phyloP scores from a whole-genome alignment of 2,329 filamentous ascomycete genomes.

The Didymella glomerata region DNA sequence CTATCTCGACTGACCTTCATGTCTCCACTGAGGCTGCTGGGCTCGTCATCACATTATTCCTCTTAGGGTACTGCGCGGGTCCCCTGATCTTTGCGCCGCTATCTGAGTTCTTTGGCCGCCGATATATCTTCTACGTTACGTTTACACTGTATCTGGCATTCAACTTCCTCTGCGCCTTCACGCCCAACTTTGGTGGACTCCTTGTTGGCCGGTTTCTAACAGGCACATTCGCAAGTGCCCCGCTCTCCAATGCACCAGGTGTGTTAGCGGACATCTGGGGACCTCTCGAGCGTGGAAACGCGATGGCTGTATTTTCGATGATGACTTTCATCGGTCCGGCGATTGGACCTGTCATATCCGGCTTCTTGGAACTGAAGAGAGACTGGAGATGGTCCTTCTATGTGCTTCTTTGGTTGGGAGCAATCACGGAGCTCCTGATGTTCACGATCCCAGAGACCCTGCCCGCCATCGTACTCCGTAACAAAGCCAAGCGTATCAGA shows the following conservation, averaged over 20 bases:
- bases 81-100: slow-evolving; percentile 71
- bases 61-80: slow-evolving; percentile 70
- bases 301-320: slow-evolving; percentile 63
- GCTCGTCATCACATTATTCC: slow-evolving; percentile 69
- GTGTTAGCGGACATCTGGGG: slow-evolving; percentile 65
- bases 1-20: slow-evolving; percentile 11
- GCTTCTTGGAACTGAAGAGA: slow-evolving; percentile 65
- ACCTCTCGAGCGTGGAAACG: slow-evolving; percentile 61
- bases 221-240: slow-evolving; percentile 63
- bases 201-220: slow-evolving; percentile 65
- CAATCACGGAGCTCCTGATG: slow-evolving; percentile 10
- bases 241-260: slow-evolving; percentile 56
- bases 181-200: slow-evolving; percentile 62
- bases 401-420: slow-evolving; percentile 17
- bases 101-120: slow-evolving; percentile 70
- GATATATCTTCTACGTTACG: slow-evolving; percentile 60
- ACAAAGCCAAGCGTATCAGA: slow-evolving; percentile 56
- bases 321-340: slow-evolving; percentile 65
- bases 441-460: slow-evolving; percentile 17
- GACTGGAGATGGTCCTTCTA: slow-evolving; percentile 41
- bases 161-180: slow-evolving; percentile 63
- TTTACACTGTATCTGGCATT: slow-evolving; percentile 56
- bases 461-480: slow-evolving; percentile 7
- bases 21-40: slow-evolving; percentile 43
- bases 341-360: slow-evolving; percentile 63